Conservation (phyloP, 179 eudicot species). For the Beta macrorhiza region DNA sequence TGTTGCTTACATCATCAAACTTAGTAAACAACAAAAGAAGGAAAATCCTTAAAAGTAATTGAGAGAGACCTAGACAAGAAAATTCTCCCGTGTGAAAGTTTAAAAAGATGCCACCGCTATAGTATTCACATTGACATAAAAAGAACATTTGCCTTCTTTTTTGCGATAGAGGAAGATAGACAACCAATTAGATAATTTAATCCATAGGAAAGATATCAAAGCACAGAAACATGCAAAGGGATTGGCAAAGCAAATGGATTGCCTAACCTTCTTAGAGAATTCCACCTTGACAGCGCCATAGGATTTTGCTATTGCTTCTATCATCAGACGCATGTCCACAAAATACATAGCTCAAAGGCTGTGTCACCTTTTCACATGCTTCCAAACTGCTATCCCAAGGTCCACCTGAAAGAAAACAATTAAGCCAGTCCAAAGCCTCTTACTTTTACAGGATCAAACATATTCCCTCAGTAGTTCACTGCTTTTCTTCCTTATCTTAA, state of each 20-base stretch:
- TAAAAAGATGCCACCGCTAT: too few relatives aligned
- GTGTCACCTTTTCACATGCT: not conserved
- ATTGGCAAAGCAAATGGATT: not conserved
- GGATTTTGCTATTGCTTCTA: not conserved
- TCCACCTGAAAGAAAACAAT: not conserved
- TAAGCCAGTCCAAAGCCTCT: not conserved
- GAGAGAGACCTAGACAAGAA: too few relatives aligned
- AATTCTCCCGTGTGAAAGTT: too few relatives aligned
- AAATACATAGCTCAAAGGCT: not conserved
- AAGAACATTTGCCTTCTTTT: not conserved
- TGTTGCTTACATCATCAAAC: too few relatives aligned
- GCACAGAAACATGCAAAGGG: not conserved
- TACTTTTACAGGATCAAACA: not conserved
- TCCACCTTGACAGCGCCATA: not conserved
- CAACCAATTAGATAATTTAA: not conserved
- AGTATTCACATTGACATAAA: too few relatives aligned
- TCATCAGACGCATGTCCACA: not conserved
- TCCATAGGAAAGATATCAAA: not conserved
- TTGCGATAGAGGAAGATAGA: not conserved
- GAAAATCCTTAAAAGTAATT: too few relatives aligned
- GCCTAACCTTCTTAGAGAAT: not conserved
- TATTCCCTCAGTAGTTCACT: not conserved
- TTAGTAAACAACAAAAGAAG: too few relatives aligned
- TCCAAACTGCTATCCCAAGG: not conserved
- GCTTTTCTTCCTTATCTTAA: not conserved